phyloP scores from a whole-genome alignment of 257 asterid species.

The Lavandula angustifolia region DNA sequence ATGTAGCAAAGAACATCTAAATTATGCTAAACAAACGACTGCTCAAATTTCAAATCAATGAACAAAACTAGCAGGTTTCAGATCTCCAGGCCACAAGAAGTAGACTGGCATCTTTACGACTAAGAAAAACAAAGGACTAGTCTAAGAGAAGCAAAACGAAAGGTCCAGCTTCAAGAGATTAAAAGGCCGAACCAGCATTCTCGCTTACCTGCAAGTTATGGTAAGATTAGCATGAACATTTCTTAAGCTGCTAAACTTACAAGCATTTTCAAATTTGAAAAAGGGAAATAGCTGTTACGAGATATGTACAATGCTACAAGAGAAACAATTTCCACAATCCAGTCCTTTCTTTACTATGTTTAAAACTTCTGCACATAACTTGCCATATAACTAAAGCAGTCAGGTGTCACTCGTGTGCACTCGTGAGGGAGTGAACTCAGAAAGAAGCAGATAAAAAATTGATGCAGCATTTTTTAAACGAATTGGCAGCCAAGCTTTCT shows the following conservation, averaged over 20 bases:
- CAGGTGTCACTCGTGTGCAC: too few relatives aligned
- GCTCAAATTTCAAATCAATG: constrained; percentile 23
- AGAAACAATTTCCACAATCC: background rate
- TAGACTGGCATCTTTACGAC: constrained; percentile 29
- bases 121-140: constrained; percentile 33
- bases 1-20: constrained; percentile 24
- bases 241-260: background rate
- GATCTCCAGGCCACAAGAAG: constrained; percentile 39
- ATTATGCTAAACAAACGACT: constrained; percentile 28
- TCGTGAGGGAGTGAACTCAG: background rate
- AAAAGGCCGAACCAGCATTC: constrained; percentile 27
- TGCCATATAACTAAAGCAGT: background rate
- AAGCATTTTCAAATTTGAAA: constrained; percentile 2
- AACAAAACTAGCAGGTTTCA: constrained; percentile 32
- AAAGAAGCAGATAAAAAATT: background rate
- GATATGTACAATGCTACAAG: background rate
- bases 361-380: background rate
- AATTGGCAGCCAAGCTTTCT: background rate
- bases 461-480: background rate
- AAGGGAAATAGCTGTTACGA: too few relatives aligned
- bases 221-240: background rate
- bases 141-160: constrained; percentile 34
- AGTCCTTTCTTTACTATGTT: background rate
- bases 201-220: constrained; percentile 45
- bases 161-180: constrained; percentile 35